phyloP scores from a whole-genome alignment of 1,284 basidiomycete species.

The Pseudozyma thailandica region DNA sequence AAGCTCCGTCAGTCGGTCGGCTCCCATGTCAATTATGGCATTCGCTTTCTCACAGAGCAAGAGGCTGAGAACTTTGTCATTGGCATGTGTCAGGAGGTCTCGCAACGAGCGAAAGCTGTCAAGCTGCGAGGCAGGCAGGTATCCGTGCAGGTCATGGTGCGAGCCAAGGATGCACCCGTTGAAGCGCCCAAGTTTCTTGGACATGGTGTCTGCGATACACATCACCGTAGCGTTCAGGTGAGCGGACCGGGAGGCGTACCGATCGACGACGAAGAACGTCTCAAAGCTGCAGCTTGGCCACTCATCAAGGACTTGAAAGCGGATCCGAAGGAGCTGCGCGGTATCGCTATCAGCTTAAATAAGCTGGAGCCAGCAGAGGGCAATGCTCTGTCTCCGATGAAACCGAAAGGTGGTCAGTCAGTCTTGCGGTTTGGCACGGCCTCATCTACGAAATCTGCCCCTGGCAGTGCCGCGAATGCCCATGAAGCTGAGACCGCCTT shows the following conservation, averaged over 20 bases:
- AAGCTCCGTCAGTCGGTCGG: constrained; percentile 56
- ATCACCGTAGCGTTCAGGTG: constrained; percentile 79
- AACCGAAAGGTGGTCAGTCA: constrained; percentile 33
- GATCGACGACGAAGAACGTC: constrained; percentile 78
- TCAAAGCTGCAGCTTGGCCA: constrained; percentile 82
- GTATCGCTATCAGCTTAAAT: constrained; percentile 90
- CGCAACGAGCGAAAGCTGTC: constrained; percentile 71
- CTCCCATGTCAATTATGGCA: constrained; percentile 76
- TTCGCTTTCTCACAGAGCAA: constrained; percentile 84
- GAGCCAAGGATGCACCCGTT: constrained; percentile 84
- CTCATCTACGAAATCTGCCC: not conserved
- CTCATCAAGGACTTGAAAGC: constrained; percentile 80
- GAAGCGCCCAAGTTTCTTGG: constrained; percentile 98
- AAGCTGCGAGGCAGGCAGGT: constrained; percentile 79
- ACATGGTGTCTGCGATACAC: constrained; percentile 86
- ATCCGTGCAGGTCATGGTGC: constrained; percentile 83
- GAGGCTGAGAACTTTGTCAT: constrained; percentile 75
- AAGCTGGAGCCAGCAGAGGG: constrained; percentile 74
- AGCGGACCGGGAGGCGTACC: constrained; percentile 69
- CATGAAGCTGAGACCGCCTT: not conserved
- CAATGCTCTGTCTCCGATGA: constrained; percentile 29
- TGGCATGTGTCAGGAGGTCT: constrained; percentile 55
- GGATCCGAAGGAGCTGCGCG: constrained; percentile 87
- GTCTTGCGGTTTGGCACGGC: constrained; percentile 23
- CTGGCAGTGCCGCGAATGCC: not conserved